A percentile compares a stretch with the other conserved stretches of the same genome.
Evolutionary conservation across 139 green algal species (phyloP).

Genomic region (Closterium sp.): DNA sequence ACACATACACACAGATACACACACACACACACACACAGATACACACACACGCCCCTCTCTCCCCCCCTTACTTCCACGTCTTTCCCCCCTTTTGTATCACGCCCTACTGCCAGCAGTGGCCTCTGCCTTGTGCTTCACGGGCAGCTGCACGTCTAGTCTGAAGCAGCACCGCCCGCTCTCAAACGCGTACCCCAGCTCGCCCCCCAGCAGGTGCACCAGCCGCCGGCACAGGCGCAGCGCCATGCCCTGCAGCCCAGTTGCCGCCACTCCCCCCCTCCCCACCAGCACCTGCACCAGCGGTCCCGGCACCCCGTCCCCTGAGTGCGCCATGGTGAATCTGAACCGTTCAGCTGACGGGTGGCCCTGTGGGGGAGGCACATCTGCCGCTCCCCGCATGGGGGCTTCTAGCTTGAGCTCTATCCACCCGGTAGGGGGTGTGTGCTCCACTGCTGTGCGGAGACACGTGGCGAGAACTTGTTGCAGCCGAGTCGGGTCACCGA

Average conservation of each 20-base stretch:
- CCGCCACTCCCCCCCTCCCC: background rate
- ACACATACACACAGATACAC: background rate
- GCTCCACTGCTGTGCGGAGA: background rate
- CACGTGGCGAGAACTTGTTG: constrained; percentile 16
- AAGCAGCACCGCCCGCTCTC: background rate
- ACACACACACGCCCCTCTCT: background rate
- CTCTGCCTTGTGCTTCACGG: background rate
- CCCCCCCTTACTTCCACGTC: background rate
- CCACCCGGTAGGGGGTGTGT: background rate
- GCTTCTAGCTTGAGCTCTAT: background rate
- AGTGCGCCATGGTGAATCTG: background rate
- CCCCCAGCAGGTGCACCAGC: background rate
- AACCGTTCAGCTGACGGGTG: background rate
- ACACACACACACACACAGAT: background rate
- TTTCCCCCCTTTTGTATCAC: background rate
- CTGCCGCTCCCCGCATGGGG: background rate
- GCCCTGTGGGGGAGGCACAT: background rate
- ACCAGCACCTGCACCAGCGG: constrained; percentile 13
- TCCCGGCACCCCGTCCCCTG: background rate
- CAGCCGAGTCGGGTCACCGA: background rate
- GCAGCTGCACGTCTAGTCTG: background rate
- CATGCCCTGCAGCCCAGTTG: background rate
- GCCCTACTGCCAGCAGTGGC: background rate
- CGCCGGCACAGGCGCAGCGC: background rate
- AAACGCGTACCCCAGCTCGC: background rate